Evolutionary conservation across 805 yeast species (phyloP).

Genomic region (Schwanniomyces sp.): DNA sequence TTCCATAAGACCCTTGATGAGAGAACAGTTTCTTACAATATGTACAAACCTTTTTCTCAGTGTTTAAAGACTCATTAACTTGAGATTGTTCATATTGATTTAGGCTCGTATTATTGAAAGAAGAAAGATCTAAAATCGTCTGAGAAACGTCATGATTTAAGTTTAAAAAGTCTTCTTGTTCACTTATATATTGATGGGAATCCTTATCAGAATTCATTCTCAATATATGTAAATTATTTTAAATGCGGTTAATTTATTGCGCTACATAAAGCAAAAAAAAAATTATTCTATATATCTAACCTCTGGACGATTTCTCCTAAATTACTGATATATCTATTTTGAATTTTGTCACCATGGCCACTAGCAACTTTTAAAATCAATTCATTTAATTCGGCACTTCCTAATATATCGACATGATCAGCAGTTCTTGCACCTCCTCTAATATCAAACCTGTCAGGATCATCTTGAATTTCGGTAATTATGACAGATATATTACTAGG

Average conservation of each 20-base stretch:
- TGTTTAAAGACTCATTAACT: not conserved
- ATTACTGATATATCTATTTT: conserved; percentile 57
- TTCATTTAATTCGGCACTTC: conserved; percentile 90
- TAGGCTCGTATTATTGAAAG: not conserved
- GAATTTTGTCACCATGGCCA: conserved; percentile 71
- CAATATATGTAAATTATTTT: not conserved
- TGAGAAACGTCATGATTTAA: conserved; percentile 1
- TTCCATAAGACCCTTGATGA: conserved; percentile 58
- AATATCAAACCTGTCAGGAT: conserved; percentile 90
- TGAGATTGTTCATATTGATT: not conserved
- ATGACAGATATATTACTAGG: conserved; percentile 76
- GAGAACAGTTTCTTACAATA: conserved; percentile 56
- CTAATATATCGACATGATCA: conserved; percentile 95
- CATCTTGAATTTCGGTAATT: conserved; percentile 87
- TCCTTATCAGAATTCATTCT: conserved; percentile 3
- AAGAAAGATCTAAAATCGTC: not conserved
- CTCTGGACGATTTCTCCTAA: conserved; percentile 60
- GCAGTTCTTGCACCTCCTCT: conserved; percentile 98
- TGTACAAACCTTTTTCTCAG: conserved; percentile 38
- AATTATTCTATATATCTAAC: conserved; percentile 42
- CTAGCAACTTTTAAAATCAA: conserved; percentile 76
- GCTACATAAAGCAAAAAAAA: not conserved
- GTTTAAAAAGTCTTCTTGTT: conserved; percentile 1
- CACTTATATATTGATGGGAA: not conserved
- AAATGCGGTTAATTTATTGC: not conserved